phyloP scores from a whole-genome alignment of 805 yeast species.

The Saccharomycopsis sp. region DNA sequence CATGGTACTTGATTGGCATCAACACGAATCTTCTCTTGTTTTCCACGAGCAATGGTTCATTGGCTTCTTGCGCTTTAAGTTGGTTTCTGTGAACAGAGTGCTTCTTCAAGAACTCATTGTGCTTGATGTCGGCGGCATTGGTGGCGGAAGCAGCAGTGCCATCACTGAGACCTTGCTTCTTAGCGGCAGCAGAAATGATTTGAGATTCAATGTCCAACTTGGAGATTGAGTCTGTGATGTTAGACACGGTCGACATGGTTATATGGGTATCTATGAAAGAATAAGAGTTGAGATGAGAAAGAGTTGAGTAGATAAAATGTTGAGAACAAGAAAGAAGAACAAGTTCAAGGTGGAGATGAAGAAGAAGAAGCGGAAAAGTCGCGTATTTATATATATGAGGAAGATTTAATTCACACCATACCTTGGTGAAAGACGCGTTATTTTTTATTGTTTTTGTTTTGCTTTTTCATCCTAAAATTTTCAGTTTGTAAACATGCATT shows the following conservation, averaged over 20 bases:
- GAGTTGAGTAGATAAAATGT: too few relatives aligned
- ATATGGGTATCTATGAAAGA: not conserved
- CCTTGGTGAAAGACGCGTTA: too few relatives aligned
- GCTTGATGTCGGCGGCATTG: conserved; percentile 28
- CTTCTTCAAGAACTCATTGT: conserved; percentile 45
- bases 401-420: too few relatives aligned
- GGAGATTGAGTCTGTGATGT: conserved; percentile 9
- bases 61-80: conserved; percentile 67
- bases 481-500: too few relatives aligned
- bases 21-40: conserved; percentile 84
- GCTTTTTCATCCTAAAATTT: too few relatives aligned
- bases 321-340: not conserved
- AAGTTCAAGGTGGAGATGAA: not conserved
- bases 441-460: too few relatives aligned
- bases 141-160: not conserved
- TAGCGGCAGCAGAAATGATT: conserved; percentile 19
- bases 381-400: too few relatives aligned
- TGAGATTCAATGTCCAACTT: conserved; percentile 12
- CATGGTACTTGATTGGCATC: conserved; percentile 94
- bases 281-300: not conserved
- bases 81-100: conserved; percentile 66
- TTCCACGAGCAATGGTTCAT: conserved; percentile 81
- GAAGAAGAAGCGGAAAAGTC: too few relatives aligned
- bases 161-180: conserved; percentile 9
- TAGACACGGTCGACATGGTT: conserved; percentile 12